Conservation (phyloP, 1,284 basidiomycete species). For the Exobasidium cylindrosporum region DNA sequence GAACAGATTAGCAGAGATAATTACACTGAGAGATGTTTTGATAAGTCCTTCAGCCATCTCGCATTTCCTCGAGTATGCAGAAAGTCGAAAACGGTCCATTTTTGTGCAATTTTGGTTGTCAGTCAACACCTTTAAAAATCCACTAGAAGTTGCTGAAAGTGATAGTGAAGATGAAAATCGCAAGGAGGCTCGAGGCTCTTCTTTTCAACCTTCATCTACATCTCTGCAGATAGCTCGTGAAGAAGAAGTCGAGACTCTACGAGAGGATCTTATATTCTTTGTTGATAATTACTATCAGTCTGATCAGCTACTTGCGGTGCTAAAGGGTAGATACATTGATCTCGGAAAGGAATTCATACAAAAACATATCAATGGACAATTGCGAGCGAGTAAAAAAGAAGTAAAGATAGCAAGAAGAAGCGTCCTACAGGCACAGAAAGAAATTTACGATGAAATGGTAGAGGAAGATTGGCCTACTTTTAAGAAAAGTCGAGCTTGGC, state of each 20-base stretch:
- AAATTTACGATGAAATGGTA: conserved; percentile 83
- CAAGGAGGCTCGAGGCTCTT: conserved; percentile 57
- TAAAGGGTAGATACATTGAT: conserved; percentile 69
- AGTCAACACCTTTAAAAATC: conserved; percentile 94
- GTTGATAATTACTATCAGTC: conserved; percentile 77
- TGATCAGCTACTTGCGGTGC: conserved; percentile 59
- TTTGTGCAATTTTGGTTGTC: conserved; percentile 96
- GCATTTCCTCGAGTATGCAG: conserved; percentile 98
- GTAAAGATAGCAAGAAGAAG: conserved; percentile 60
- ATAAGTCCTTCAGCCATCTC: conserved; percentile 82
- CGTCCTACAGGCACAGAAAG: conserved; percentile 77
- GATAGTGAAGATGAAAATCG: conserved; percentile 23
- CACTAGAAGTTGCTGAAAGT: conserved; percentile 64
- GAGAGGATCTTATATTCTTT: conserved; percentile 82
- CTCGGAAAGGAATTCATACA: conserved; percentile 68
- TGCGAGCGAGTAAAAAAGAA: conserved; percentile 33
- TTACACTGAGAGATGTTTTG: conserved; percentile 63
- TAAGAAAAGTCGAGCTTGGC: conserved; percentile 80
- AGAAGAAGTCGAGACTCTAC: conserved; percentile 54
- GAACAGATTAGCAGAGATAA: not conserved
- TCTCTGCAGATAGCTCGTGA: conserved; percentile 39
- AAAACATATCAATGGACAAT: not conserved
- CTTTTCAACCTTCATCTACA: not conserved
- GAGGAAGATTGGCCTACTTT: conserved; percentile 82
- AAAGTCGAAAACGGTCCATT: conserved; percentile 75